phyloP scores from a whole-genome alignment of 768 basidiomycete species.

The Kockovaella imperatae region DNA sequence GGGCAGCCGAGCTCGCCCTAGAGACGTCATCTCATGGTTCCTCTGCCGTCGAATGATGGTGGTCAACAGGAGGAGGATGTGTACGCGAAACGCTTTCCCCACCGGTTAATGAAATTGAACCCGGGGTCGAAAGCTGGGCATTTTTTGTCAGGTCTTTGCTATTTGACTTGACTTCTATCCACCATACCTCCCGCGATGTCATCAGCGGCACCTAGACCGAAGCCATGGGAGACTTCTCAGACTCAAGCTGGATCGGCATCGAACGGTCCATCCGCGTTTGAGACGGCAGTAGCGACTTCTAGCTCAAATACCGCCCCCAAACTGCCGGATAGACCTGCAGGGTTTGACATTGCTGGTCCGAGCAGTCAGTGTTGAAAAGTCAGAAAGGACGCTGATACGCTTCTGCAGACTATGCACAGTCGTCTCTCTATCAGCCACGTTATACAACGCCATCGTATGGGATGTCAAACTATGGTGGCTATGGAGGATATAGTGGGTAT shows the following conservation, averaged over 20 bases:
- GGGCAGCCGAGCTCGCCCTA: conserved; percentile 7
- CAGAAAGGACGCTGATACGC: no score
- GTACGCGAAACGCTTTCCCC: no score
- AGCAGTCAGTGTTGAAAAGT: neutral
- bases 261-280: conserved; percentile 19
- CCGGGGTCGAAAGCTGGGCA: neutral
- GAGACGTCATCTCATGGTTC: no score
- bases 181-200: conserved; percentile 7
- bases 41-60: neutral
- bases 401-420: no score
- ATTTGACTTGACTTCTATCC: neutral
- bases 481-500: conserved; percentile 2
- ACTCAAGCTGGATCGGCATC: neutral
- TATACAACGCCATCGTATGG: conserved; percentile 13
- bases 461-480: conserved; percentile 17
- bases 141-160: no score
- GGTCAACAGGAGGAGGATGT: neutral
- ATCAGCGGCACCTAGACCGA: conserved; percentile 23
- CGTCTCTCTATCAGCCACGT: no score
- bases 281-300: conserved; percentile 22
- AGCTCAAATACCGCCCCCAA: conserved; percentile 10
- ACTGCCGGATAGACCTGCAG: conserved; percentile 32
- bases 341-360: conserved; percentile 4
- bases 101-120: no score
- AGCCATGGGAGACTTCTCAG: conserved; percentile 28